phyloP scores from a whole-genome alignment of 345 rosid genomes.

The Lepidium africanum region DNA sequence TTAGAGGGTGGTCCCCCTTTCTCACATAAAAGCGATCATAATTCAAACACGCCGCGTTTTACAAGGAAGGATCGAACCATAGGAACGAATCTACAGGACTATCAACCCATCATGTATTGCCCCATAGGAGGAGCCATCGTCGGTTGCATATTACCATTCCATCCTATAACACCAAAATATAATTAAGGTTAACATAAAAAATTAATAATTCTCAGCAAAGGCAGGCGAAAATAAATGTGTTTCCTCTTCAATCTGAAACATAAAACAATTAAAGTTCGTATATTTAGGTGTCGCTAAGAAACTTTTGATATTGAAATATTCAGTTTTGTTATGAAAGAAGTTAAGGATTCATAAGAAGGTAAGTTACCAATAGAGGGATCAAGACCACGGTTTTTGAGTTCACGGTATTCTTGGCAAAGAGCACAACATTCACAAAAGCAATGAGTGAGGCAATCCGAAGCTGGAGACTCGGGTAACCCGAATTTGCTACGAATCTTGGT shows the following conservation, averaged over 20 bases:
- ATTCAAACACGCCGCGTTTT: too few relatives aligned
- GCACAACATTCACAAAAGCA: constrained; percentile 58
- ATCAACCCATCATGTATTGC: constrained; percentile 43
- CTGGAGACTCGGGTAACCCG: constrained; percentile 53
- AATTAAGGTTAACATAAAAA: background rate
- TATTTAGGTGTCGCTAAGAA: too few relatives aligned
- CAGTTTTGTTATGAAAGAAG: too few relatives aligned
- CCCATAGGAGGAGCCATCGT: constrained; percentile 40
- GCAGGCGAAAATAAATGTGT: too few relatives aligned
- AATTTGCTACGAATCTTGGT: constrained; percentile 53
- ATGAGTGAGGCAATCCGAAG: constrained; percentile 59
- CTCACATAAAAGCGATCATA: too few relatives aligned
- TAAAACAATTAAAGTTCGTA: too few relatives aligned
- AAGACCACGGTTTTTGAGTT: constrained; percentile 53
- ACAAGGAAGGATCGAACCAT: too few relatives aligned
- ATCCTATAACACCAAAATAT: constrained; percentile 31
- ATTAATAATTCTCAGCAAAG: too few relatives aligned
- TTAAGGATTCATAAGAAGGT: background rate
- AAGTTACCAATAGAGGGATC: constrained; percentile 55
- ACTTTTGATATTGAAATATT: too few relatives aligned
- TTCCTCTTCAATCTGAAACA: too few relatives aligned
- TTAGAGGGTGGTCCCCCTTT: too few relatives aligned
- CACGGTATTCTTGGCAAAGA: constrained; percentile 70
- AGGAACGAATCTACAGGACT: too few relatives aligned
- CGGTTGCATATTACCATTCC: constrained; percentile 42